phyloP scores from a whole-genome alignment of 2,329 filamentous ascomycete genomes.

The Aureobasidium pullulans region DNA sequence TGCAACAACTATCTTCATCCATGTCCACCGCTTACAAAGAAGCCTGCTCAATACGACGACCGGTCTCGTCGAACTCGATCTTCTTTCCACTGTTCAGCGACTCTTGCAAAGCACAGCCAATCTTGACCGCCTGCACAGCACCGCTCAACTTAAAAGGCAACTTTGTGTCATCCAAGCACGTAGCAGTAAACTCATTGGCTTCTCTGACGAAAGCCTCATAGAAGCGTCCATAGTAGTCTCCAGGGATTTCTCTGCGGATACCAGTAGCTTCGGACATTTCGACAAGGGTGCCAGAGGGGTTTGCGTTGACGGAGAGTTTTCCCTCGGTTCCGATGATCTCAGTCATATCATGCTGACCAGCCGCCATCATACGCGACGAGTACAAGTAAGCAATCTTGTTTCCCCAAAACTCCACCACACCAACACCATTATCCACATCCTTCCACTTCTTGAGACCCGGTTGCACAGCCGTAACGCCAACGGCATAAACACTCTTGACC shows the following conservation, averaged over 20 bases:
- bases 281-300: conserved; percentile 49
- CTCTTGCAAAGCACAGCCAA: conserved; percentile 47
- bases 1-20: no score
- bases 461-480: conserved; percentile 53
- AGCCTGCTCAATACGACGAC: conserved; percentile 35
- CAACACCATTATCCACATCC: conserved; percentile 57
- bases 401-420: conserved; percentile 58
- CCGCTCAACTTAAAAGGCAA: conserved; percentile 51
- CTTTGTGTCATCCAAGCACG: conserved; percentile 48
- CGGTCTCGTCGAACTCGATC: conserved; percentile 49
- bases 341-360: conserved; percentile 59
- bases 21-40: conserved; percentile 1
- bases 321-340: conserved; percentile 61
- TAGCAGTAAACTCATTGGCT: conserved; percentile 55
- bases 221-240: conserved; percentile 57
- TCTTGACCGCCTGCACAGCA: conserved; percentile 53
- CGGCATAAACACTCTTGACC: conserved; percentile 50
- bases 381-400: conserved; percentile 60
- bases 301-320: conserved; percentile 54
- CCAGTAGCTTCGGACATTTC: conserved; percentile 48
- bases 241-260: conserved; percentile 52
- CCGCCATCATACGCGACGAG: conserved; percentile 58
- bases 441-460: conserved; percentile 50
- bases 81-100: conserved; percentile 37
- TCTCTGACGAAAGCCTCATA: conserved; percentile 57